phyloP scores from a whole-genome alignment of 2,329 filamentous ascomycete species.

The Graphiopsis chlorocephala region DNA sequence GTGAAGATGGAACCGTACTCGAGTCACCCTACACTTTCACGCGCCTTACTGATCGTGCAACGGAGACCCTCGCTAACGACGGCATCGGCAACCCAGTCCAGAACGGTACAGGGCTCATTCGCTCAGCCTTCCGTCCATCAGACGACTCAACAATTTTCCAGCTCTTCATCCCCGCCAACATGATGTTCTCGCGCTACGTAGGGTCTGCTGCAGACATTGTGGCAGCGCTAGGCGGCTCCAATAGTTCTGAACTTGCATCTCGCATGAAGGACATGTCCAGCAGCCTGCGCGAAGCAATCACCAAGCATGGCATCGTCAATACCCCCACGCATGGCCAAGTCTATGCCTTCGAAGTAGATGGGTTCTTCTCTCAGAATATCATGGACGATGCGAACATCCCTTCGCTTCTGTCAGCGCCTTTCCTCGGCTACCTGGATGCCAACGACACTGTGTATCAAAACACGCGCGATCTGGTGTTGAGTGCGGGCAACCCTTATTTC shows the following conservation, averaged over 20 bases:
- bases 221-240: slow-evolving; percentile 47
- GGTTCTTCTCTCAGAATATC: slow-evolving; percentile 50
- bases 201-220: slow-evolving; percentile 53
- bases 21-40: slow-evolving; percentile 47
- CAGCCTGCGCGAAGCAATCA: slow-evolving; percentile 44
- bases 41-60: slow-evolving; percentile 43
- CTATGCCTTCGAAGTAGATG: slow-evolving; percentile 51
- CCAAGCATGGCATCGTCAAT: slow-evolving; percentile 42
- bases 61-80: slow-evolving; percentile 53
- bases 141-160: slow-evolving; percentile 52
- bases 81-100: slow-evolving; percentile 50
- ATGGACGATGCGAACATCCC: slow-evolving; percentile 75
- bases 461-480: slow-evolving; percentile 46
- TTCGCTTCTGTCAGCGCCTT: slow-evolving; percentile 62
- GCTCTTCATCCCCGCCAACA: slow-evolving; percentile 53
- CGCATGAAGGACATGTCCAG: slow-evolving; percentile 57
- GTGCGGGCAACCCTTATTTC: slow-evolving; percentile 48
- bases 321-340: slow-evolving; percentile 39
- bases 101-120: slow-evolving; percentile 48
- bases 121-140: slow-evolving; percentile 50
- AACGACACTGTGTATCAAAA: slow-evolving; percentile 44
- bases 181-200: slow-evolving; percentile 71
- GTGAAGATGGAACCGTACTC: slow-evolving; percentile 43
- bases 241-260: slow-evolving; percentile 47
- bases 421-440: slow-evolving; percentile 55